Evolutionary conservation across 352 stramenopile species (phyloP), one percentile per base, ranked within the genome.

Genomic region (Globisporangium perplexum): DNA sequence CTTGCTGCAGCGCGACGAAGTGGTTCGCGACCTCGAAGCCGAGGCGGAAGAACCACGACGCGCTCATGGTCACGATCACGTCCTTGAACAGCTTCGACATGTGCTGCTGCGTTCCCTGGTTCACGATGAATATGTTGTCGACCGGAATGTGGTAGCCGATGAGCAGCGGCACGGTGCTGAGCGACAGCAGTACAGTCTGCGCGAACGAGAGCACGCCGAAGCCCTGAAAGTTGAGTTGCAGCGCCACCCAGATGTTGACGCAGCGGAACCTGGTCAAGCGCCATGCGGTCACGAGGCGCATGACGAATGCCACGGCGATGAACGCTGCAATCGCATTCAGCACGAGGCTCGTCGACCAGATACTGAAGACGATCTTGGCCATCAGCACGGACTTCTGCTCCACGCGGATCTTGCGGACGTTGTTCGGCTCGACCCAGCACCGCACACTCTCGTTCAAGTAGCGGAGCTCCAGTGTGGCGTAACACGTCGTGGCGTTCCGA

Each of bases 271-370:
- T 53, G 5, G 60, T 71, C 24, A 49, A 6, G 14, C 26, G 51
- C 43, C 59, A 75, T 10, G 57, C 60, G 18, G 36, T 30, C 20
- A 60, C 51, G 24, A 75, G 53, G 7, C 67, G 57, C 42, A 39
- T 58, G 4, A 63, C 36, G 44, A 68, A 75, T 7, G 53, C 47
- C 1, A 59, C 7, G 7, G 67, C 64, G 33, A 75, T 65, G 45
- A 61, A 59, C 7, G 61, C 12, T 4, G 60, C 64, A 35, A 72
- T 72, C 14, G 47, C 31, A 38, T 75, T 75, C 35, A 75, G 64
- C 28, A 72, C 67, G 24, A 69, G 51, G 8, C 64, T 70, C 47
- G 70, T 71, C n/a, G 64, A 70, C 67, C 67, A 75, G 48, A 68
- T 72, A 47, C 67, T 72, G 53, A 63, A 75, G 12, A 68, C 58